phyloP scores from a whole-genome alignment of 1,284 basidiomycete species.

The Grifola frondosa region DNA sequence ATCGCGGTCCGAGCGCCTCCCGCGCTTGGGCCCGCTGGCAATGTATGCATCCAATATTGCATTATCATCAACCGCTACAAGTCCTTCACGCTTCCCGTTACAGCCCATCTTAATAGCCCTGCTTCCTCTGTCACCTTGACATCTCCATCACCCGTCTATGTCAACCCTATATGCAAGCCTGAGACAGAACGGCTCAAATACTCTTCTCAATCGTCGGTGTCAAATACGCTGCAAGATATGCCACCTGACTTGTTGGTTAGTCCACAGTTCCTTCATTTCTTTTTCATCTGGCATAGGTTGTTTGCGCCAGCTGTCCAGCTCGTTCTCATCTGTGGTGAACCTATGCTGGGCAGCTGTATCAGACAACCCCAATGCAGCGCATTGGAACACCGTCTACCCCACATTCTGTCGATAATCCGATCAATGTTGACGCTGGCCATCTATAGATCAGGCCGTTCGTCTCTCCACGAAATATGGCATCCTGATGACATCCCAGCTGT shows the following conservation, averaged over 20 bases:
- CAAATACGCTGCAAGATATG: conserved; percentile 48
- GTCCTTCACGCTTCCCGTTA: conserved; percentile 45
- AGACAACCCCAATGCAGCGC: neutral
- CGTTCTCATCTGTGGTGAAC: too few relatives aligned
- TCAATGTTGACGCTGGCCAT: conserved; percentile 5
- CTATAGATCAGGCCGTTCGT: conserved; percentile 69
- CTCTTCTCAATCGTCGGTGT: conserved; percentile 32
- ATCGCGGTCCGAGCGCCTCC: conserved; percentile 64
- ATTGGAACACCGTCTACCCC: neutral
- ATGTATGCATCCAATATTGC: conserved; percentile 46
- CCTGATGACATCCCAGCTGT: conserved; percentile 64
- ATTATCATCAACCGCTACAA: conserved; percentile 30
- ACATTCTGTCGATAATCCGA: too few relatives aligned
- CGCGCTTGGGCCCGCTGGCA: conserved; percentile 69
- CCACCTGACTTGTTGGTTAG: conserved; percentile 64
- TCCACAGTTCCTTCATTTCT: conserved; percentile 16
- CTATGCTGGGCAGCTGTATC: too few relatives aligned
- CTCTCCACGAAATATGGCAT: conserved; percentile 70
- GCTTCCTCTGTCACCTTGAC: conserved; percentile 51
- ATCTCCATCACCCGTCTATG: conserved; percentile 33
- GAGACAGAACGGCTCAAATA: conserved; percentile 37
- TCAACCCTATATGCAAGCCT: conserved; percentile 32
- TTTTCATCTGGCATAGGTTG: conserved; percentile 1
- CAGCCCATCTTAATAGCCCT: conserved; percentile 57
- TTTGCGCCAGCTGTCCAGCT: too few relatives aligned